Conservation (phyloP, 805 yeast genomes). For the Saccharomycopsis lassenensis region DNA sequence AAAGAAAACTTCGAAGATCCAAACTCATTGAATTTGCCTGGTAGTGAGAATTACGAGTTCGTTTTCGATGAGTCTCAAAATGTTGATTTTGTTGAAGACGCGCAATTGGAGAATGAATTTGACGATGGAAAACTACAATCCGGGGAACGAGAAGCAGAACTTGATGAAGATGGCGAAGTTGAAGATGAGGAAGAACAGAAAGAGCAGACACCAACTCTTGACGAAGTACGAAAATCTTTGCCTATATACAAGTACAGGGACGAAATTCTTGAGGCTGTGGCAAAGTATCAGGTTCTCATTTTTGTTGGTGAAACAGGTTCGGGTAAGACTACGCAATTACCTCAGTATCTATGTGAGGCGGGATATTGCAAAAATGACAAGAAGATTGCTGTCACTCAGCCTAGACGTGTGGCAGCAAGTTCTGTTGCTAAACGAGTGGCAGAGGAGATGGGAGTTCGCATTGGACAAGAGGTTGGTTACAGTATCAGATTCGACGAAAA, state of each 20-base stretch:
- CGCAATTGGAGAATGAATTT: constrained; percentile 24
- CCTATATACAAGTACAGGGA: constrained; percentile 65
- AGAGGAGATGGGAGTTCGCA: constrained; percentile 66
- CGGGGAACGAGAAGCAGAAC: constrained; percentile 27
- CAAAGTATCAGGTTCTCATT: constrained; percentile 53
- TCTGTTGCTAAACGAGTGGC: constrained; percentile 88
- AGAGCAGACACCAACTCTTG: constrained; percentile 24
- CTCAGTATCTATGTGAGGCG: constrained; percentile 76
- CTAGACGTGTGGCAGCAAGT: constrained; percentile 90
- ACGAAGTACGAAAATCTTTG: constrained; percentile 48
- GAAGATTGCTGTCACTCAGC: constrained; percentile 82
- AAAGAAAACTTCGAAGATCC: constrained; percentile 24
- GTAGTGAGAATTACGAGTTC: constrained; percentile 50
- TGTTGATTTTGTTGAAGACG: constrained; percentile 40
- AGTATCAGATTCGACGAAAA: constrained; percentile 79
- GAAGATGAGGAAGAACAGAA: constrained; percentile 21
- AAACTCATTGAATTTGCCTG: constrained; percentile 33
- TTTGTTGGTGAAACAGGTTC: constrained; percentile 89
- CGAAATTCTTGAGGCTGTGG: constrained; percentile 48
- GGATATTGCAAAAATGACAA: constrained; percentile 54
- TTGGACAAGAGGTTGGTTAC: constrained; percentile 89
- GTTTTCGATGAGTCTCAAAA: constrained; percentile 63
- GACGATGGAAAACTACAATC: constrained; percentile 23
- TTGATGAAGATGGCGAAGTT: constrained; percentile 21
- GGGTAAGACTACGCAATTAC: constrained; percentile 89